phyloP scores from a whole-genome alignment of 2,329 filamentous ascomycete genomes.

The Aureobasidium sp. region DNA sequence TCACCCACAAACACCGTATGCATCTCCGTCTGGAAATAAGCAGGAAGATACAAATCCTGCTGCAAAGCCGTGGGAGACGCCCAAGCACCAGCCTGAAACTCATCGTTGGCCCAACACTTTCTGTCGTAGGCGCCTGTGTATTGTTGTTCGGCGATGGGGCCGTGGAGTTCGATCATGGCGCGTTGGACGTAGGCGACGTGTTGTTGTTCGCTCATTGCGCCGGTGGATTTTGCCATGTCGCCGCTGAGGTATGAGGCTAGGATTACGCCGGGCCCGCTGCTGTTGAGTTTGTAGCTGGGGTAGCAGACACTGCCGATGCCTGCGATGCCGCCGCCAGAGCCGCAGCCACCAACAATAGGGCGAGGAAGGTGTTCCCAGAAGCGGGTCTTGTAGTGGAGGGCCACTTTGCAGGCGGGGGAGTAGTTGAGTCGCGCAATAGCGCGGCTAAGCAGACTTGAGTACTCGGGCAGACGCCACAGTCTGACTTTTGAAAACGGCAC shows the following conservation, averaged over 20 bases:
- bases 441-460: slow-evolving; percentile 43
- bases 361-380: slow-evolving; percentile 50
- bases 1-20: slow-evolving; percentile 57
- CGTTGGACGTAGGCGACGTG: slow-evolving; percentile 58
- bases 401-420: slow-evolving; percentile 49
- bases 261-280: slow-evolving; percentile 54
- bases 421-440: slow-evolving; percentile 47
- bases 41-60: slow-evolving; percentile 62
- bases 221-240: slow-evolving; percentile 39
- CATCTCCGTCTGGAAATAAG: slow-evolving; percentile 64
- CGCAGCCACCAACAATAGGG: slow-evolving; percentile 60
- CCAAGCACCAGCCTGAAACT: slow-evolving; percentile 58
- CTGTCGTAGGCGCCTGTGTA: slow-evolving; percentile 60
- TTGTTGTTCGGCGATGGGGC: slow-evolving; percentile 50
- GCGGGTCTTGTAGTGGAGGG: slow-evolving; percentile 61
- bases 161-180: slow-evolving; percentile 63
- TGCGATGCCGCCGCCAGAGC: slow-evolving; percentile 52
- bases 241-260: slow-evolving; percentile 53
- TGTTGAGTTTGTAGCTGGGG: slow-evolving; percentile 60
- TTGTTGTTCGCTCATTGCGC: slow-evolving; percentile 48
- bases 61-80: slow-evolving; percentile 54
- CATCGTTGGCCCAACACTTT: slow-evolving; percentile 59
- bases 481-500: slow-evolving; percentile 59
- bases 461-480: slow-evolving; percentile 52
- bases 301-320: slow-evolving; percentile 59